Evolutionary conservation across 164 flowering plant genomes (phyloP).

Genomic region (Stephania cephalantha): DNA sequence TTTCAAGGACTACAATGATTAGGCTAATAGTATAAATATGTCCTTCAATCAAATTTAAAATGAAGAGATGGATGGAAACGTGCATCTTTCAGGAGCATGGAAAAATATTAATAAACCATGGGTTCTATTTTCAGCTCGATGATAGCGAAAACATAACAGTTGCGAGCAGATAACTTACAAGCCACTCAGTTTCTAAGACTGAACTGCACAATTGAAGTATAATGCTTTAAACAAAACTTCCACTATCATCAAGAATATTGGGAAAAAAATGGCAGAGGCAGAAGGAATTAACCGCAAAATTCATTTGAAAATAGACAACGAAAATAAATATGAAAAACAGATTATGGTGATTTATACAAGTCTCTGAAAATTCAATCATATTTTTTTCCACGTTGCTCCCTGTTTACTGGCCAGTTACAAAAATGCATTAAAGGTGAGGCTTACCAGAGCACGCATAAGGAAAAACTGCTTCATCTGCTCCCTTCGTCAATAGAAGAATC

Average conservation of each 20-base stretch:
- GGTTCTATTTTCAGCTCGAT: neutral
- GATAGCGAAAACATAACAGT: neutral
- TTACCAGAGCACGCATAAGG: slow-evolving; percentile 76
- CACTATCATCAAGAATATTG: neutral
- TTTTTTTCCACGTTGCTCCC: neutral
- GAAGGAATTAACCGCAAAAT: neutral
- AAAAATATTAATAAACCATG: neutral
- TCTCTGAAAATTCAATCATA: neutral
- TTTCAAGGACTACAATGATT: neutral
- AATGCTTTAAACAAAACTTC: neutral
- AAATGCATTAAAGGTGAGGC: neutral
- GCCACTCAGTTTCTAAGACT: neutral
- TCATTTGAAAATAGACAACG: neutral
- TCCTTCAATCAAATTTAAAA: neutral
- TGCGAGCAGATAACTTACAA: neutral
- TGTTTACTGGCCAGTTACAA: neutral
- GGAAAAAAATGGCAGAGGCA: neutral
- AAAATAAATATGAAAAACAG: neutral
- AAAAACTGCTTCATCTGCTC: slow-evolving; percentile 95
- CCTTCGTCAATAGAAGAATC: slow-evolving; percentile 78
- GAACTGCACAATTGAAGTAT: neutral
- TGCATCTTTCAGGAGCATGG: neutral
- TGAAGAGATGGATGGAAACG: neutral
- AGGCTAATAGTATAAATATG: neutral
- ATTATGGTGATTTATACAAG: neutral